Base-by-base conservation (phyloP, 2,329 filamentous ascomycete species). In the Nothopassalora personata region DNA sequence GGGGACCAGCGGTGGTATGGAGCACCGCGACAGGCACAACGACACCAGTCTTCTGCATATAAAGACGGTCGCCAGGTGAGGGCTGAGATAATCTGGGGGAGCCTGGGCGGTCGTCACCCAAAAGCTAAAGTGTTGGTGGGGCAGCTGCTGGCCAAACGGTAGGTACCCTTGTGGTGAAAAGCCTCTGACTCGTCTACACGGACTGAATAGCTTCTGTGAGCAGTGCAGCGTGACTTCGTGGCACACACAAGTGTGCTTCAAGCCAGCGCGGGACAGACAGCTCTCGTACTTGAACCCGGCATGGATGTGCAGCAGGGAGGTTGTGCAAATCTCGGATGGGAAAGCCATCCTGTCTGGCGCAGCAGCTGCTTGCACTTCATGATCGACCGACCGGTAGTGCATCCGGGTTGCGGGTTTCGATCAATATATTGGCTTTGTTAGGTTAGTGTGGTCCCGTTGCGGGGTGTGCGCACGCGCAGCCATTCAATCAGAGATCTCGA, bases 181-280 rank as follows among this genome's bases (percentile, higher is more conserved):
- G 51, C 51, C 10, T 47, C 19, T 47, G 47, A 58, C 54, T 54
- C 54, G 57, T 54, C 52, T 39, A 54, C 5, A n/a, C 18, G 6
- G 53, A 49, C 43, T 19, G 11, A 51, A 34, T 8, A 51, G 30
- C 30, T 50, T 11, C 45, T 13, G 19, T 31, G 23, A 23, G 23
- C 23, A 51, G 34, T 5, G 27, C n/a, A 49, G 9, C 45, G 27
- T 58, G 57, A 58, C 47, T 46, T 58, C 51, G 50, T 54, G 15
- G 27, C 56, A 58, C 23, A 28, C 56, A 15, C 48, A 53, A 36
- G 33, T 30, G 33, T 33, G 28, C 28, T 30, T 19, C n/a, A 28
- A 8, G 18, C 39, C 54, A 36, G 33, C 46, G 47, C 54, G 33
- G 46, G 18, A 36, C 31, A 13, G n/a, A 43, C 33, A 53, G 51